phyloP scores from a whole-genome alignment of 2,329 filamentous ascomycete species.

The Arthrinium puccinioides region DNA sequence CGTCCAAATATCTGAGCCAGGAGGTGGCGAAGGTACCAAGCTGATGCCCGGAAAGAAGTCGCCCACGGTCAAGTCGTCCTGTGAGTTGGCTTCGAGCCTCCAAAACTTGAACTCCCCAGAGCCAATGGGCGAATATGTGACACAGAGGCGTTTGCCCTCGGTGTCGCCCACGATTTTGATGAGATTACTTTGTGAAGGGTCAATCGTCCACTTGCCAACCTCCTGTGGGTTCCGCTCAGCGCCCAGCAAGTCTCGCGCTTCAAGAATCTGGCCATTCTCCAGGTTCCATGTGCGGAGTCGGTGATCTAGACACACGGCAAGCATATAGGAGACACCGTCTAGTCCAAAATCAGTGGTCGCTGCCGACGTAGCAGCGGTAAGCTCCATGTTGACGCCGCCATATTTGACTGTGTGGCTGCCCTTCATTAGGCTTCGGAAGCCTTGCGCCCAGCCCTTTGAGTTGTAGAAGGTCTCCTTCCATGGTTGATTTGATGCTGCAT shows the following conservation, averaged over 20 bases:
- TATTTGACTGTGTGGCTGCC: constrained; percentile 56
- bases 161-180: constrained; percentile 61
- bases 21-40: constrained; percentile 62
- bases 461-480: constrained; percentile 72
- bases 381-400: constrained; percentile 58
- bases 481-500: constrained; percentile 20
- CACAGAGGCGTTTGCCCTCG: constrained; percentile 50
- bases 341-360: constrained; percentile 45
- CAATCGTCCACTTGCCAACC: constrained; percentile 65
- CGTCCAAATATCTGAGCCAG: constrained; percentile 70
- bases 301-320: constrained; percentile 86
- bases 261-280: constrained; percentile 68
- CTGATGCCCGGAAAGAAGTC: constrained; percentile 61
- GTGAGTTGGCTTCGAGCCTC: constrained; percentile 60
- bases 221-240: constrained; percentile 60
- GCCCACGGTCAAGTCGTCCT: constrained; percentile 56
- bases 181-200: constrained; percentile 70
- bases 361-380: constrained; percentile 59
- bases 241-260: constrained; percentile 71
- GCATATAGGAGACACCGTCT: constrained; percentile 43
- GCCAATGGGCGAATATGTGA: constrained; percentile 83
- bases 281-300: constrained; percentile 85
- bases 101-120: constrained; percentile 94
- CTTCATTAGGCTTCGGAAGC: constrained; percentile 57
- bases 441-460: constrained; percentile 64